Base-by-base conservation (phyloP, 163 green algal genomes). In the Smithsoniella earleae region DNA sequence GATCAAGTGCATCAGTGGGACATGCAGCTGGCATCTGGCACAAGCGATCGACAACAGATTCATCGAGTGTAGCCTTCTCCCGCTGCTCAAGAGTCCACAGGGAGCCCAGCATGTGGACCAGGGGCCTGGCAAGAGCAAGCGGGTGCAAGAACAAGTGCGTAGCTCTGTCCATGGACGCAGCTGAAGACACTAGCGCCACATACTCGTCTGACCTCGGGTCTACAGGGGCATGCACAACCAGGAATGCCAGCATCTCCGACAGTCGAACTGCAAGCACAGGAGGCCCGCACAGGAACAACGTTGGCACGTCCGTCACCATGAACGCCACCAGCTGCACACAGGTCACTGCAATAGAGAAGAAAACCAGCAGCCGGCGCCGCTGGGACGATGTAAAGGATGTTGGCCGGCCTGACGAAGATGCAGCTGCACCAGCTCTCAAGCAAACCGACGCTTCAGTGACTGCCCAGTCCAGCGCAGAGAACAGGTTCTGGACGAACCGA, bases 301-400 rank as follows among this genome's bases (percentile, higher is more conserved):
- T 16, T 16, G 58, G 58, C 3, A 69, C 58, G 58, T 38, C 34
- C n/a, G 58, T 16, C 16, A 69, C 58, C 30, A 69, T 30, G 25
- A 69, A 69, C 58, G 31, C 58, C 27, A 69, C 25, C 1, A 69
- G 58, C 58, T 69, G 58, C 58, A 31, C 34, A 31, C 58, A 69
- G 30, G 58, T 69, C 30, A 69, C 58, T 5, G 58, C 58, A 31
- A 69, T 69, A 30, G 58, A 69, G 58, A 69, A 69, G 58, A 69
- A 69, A 16, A 69, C 58, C 27, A 69, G 58, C 8, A 69, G 58
- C n/a, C 58, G 58, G 27, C 58, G 58, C 58, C 34, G 31, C 58
- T 69, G 58, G 10, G 58, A 69, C 30, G 58, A 69, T 30, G 27
- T 38, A 6, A 34, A 30, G 6, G 6, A 8, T 30, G n/a, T 13